Base-by-base conservation (phyloP, 495 filamentous ascomycete genomes). In the Tuber borchii region DNA sequence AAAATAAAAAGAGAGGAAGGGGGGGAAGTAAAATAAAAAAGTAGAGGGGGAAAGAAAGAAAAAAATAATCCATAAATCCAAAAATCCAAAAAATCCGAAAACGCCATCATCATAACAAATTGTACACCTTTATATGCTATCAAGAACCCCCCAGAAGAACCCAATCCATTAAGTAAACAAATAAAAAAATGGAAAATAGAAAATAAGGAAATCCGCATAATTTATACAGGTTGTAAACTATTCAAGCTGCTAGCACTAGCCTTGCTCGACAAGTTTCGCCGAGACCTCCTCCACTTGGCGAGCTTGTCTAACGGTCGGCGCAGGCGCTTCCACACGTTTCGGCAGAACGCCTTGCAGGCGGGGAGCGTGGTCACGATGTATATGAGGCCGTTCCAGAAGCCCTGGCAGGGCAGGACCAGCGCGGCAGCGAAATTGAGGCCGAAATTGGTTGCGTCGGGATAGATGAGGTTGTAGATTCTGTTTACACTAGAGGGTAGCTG, bases 361-460 rank as follows among this genome's bases (percentile, higher is more conserved):
- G 82, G 76, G 26, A 79, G 69, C 1, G 82, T 89, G 4, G 92
- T 93, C 31, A 89, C 89, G 19, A 89, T 83, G 84, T 96, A 97
- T 74, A 97, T 93, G 72, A 93, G 82, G 31, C 89, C 89, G 79
- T 96, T 97, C 91, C 93, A 95, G 80, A 95, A 94, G 2, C 93
- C 93, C 81, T 96, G 93, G 0, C 94, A 86, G 0, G 93, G 93
- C 34, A 96, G 86, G 0, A 96, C 93, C 70, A 93, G 87, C 1
- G 91, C 89, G 40, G 90, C 89, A 69, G 89, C 87, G 74, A 90
- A 91, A 78, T 92, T 90, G 40, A 96, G 87, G 37, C 85, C 85
- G 71, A 90, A 88, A 40, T 85, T 86, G 8, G 87, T 83, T 1
- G 86, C 71, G 42, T 88, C 85, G 0, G 86, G 85, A 79, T 90